phyloP scores from a whole-genome alignment of 768 basidiomycete genomes.

The Phaeotremella skinneri region DNA sequence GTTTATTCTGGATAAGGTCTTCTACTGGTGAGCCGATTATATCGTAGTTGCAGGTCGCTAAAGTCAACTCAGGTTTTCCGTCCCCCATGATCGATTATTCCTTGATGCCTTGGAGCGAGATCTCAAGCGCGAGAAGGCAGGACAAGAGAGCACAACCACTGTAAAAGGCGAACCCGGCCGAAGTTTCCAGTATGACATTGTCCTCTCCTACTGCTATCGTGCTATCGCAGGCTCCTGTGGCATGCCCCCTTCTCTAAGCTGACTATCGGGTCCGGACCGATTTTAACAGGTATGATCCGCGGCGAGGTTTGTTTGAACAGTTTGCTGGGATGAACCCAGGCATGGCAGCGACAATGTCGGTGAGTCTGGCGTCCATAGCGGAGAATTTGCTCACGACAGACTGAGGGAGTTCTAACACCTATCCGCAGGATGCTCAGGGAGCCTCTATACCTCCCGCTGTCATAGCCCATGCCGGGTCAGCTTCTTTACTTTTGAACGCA shows the following conservation, averaged over 20 bases:
- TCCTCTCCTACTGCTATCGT: background rate
- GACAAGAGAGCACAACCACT: constrained; percentile 76
- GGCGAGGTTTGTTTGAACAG: constrained; percentile 81
- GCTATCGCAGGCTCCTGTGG: background rate
- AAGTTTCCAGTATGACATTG: constrained; percentile 65
- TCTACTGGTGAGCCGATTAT: constrained; percentile 75
- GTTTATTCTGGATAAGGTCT: constrained; percentile 64
- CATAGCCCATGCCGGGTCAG: no score
- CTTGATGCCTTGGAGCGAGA: constrained; percentile 94
- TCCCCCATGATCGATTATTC: constrained; percentile 94
- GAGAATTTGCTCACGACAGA: background rate
- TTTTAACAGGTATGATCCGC: constrained; percentile 65
- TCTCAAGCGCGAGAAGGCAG: constrained; percentile 91
- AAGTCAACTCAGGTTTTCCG: constrained; percentile 71
- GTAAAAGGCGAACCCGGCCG: constrained; percentile 76
- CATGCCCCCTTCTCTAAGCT: background rate
- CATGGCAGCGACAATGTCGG: constrained; percentile 21
- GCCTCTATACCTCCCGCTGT: no score
- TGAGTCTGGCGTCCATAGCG: constrained; percentile 3
- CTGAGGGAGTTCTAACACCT: no score
- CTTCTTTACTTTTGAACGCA: no score
- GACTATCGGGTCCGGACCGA: background rate
- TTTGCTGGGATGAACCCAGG: constrained; percentile 57
- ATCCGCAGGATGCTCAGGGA: constrained; percentile 5
- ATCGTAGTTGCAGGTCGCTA: background rate